These are phyloP conservation scores for Fusarium verticillioides DNA, from an alignment of 2,329 filamentous ascomycete genomes.

Conservation along the genomic window DNA sequence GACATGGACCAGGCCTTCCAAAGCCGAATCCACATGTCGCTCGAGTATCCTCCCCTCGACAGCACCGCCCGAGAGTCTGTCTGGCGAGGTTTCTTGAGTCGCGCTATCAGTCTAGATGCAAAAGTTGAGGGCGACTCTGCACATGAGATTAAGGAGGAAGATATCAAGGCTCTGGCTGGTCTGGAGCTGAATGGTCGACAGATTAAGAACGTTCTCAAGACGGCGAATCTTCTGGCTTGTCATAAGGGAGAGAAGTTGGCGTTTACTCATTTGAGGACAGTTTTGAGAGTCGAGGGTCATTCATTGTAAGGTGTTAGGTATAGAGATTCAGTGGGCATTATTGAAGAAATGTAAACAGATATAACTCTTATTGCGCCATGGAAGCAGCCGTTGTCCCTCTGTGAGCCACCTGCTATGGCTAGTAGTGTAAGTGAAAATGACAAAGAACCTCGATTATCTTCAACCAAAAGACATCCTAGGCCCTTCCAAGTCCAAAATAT, in stretches of 20 bases:
- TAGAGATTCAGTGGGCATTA: neutral
- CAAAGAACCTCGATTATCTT: neutral
- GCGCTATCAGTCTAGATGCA: constrained; percentile 40
- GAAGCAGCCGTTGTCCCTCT: neutral
- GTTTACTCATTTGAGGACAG: constrained; percentile 46
- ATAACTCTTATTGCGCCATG: neutral
- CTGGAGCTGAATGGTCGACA: constrained; percentile 61
- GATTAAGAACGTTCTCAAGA: constrained; percentile 62
- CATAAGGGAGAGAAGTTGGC: constrained; percentile 47
- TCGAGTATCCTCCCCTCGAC: constrained; percentile 59
- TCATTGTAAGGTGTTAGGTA: constrained; percentile 36
- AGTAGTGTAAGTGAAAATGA: neutral
- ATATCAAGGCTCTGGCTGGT: constrained; percentile 51
- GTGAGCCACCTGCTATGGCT: neutral
- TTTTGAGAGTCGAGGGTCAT: constrained; percentile 46
- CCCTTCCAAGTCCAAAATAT: neutral
- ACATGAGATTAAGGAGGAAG: constrained; percentile 46
- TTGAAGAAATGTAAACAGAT: neutral
- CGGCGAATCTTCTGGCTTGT: constrained; percentile 47
- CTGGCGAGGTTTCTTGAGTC: constrained; percentile 54
- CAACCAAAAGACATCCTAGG: neutral
- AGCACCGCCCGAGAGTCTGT: constrained; percentile 50
- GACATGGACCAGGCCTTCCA: constrained; percentile 60
- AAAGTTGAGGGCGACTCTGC: constrained; percentile 40
- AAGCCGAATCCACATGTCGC: constrained; percentile 59